Evolutionary conservation across 108 stramenopile genomes (phyloP), one percentile per base, ranked within the genome.

Genomic region (Poteriospumella lacustris): DNA sequence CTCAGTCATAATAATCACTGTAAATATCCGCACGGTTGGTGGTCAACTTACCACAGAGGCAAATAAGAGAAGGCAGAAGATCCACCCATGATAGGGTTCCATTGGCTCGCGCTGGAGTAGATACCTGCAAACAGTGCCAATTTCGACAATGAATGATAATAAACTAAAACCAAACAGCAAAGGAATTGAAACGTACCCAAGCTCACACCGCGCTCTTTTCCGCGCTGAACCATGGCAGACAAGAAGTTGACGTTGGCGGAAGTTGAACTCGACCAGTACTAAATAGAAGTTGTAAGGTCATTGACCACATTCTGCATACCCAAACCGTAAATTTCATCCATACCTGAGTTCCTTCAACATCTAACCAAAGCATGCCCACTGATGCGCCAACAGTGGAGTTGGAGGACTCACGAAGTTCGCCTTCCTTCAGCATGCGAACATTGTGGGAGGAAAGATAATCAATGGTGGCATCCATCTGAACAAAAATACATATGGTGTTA

Each of bases 401-500:
- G 19, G 47, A 9, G 19, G 47, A 52, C 9, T 9, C 47, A 52
- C 47, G 33, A 34, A 31, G 33, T 64, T 24, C 60, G 3, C 36
- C 31, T 64, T 64, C 3, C 5, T 26, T 12, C 28, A 26, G 33
- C 28, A 31, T 3, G 31, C 15, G 60, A n/a, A 64, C 5, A 24
- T 64, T 33, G 36, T 64, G 60, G 24, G 60, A 64, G 15, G 9
- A 9, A 3, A 73, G 31, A 52, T 44, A 44, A 42, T 42, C 36
- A 3, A 73, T 24, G 24, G 70, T 73, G 41, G 26, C 70, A 73
- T 73, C 70, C 70, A 73, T n/a, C n/a, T n/a, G n/a, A n/a, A n/a
- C n/a, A n/a, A n/a, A n/a, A n/a, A n/a, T n/a, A n/a, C n/a, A n/a
- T n/a, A n/a, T n/a, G n/a, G n/a, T n/a, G n/a, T n/a, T n/a, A n/a